A percentile compares a stretch with the other conserved stretches of the same genome.
phyloP scores from a whole-genome alignment of 371 early-diverging fungal genomes.

The Mucor circinelloides region DNA sequence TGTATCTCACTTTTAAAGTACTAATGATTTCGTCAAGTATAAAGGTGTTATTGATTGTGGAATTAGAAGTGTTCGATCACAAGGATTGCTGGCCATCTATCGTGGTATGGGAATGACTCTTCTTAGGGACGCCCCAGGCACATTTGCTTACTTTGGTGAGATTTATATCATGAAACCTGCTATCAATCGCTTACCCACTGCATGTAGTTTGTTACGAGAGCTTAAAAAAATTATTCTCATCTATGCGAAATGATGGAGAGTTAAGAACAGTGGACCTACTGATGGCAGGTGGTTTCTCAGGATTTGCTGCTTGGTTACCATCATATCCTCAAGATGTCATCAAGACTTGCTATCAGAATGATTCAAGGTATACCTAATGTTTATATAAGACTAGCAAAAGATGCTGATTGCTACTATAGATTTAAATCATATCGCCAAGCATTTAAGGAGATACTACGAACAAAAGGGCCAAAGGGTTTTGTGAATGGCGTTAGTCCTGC shows the following conservation, averaged over 20 bases:
- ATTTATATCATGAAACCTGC: neutral
- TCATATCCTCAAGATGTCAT: slow-evolving; percentile 91
- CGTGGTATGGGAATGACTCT: slow-evolving; percentile 82
- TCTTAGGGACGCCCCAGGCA: slow-evolving; percentile 86
- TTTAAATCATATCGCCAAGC: slow-evolving; percentile 34
- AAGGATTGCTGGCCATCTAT: slow-evolving; percentile 76
- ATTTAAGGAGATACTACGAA: slow-evolving; percentile 42
- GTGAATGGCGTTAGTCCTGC: slow-evolving; percentile 84
- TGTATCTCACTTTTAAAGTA: neutral
- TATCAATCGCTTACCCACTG: neutral
- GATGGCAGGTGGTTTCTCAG: slow-evolving; percentile 84
- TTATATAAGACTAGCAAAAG: neutral
- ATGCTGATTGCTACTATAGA: slow-evolving; percentile 6
- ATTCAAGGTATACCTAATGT: slow-evolving; percentile 10
- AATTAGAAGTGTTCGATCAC: slow-evolving; percentile 65
- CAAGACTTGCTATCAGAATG: slow-evolving; percentile 80
- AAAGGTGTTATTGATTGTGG: slow-evolving; percentile 79
- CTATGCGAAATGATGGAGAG: slow-evolving; percentile 39
- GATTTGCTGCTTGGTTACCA: slow-evolving; percentile 84
- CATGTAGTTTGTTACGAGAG: slow-evolving; percentile 67
- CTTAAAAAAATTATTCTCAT: slow-evolving; percentile 58
- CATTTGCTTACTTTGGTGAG: slow-evolving; percentile 81
- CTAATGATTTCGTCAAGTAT: slow-evolving; percentile 43
- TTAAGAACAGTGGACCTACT: slow-evolving; percentile 67
- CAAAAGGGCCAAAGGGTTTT: slow-evolving; percentile 57